Evolutionary conservation across 371 early-diverging fungal genomes (phyloP).

Genomic region (Catenaria anguillulae): DNA sequence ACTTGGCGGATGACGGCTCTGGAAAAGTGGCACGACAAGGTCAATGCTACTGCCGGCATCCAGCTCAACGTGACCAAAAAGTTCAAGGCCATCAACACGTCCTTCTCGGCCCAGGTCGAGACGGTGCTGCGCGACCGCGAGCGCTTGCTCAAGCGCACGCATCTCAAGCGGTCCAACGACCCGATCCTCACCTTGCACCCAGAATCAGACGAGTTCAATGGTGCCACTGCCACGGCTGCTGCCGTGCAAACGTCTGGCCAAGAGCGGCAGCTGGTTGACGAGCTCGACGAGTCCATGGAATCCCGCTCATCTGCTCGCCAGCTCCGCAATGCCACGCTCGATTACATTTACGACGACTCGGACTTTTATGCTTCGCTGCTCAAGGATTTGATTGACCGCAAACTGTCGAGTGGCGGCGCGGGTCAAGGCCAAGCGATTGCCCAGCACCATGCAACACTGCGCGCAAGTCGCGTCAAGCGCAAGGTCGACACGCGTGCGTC

Average conservation of each 20-base stretch:
- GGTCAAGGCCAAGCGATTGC: not conserved
- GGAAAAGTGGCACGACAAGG: constrained; percentile 85
- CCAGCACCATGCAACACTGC: constrained; percentile 42
- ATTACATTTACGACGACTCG: constrained; percentile 61
- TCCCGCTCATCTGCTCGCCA: not conserved
- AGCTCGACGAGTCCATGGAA: constrained; percentile 12
- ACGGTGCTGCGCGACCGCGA: constrained; percentile 52
- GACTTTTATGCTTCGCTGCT: constrained; percentile 87
- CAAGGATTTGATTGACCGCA: constrained; percentile 80
- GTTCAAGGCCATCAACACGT: constrained; percentile 67
- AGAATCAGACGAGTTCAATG: no score
- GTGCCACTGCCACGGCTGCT: no score
- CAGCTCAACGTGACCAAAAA: constrained; percentile 49
- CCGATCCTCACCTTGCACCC: constrained; percentile 35
- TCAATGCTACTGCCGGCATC: constrained; percentile 54
- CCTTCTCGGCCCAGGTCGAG: constrained; percentile 60
- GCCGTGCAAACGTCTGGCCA: not conserved
- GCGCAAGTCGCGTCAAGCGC: constrained; percentile 48
- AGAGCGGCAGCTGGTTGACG: constrained; percentile 8
- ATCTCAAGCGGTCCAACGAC: constrained; percentile 55
- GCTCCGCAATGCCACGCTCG: not conserved
- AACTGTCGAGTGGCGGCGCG: constrained; percentile 54
- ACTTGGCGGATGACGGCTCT: constrained; percentile 67
- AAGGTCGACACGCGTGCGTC: constrained; percentile 67
- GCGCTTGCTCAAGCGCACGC: constrained; percentile 68